Evolutionary conservation across 2,329 filamentous ascomycete genomes (phyloP), one percentile per base, ranked within the genome.

Genomic region (Hypoxylon sp.): DNA sequence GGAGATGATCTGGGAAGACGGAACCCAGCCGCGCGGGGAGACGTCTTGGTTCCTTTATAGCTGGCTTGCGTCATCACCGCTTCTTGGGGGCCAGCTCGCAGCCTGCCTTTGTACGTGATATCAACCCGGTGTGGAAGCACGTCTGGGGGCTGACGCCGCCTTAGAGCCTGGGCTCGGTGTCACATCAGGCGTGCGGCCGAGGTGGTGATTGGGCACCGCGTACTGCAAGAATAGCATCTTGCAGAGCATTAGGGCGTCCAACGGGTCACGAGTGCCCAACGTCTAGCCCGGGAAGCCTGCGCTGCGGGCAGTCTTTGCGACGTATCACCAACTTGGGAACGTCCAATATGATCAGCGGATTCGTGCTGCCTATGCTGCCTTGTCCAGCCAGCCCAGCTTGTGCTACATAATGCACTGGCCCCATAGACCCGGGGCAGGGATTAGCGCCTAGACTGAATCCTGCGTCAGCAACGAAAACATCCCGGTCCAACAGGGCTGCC

Each of bases 161-260:
- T 60, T 8, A 31, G 38, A 20, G 26, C n/a, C 31, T 35, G 31
- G n/a, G 31, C 2, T 7, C n/a, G 42, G 33, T 42, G 52, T 53
- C 17, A 33, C 51, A 52, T 53, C 23, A 17, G 38, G 20, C 38
- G 11, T 49, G 58, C 17, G 45, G n/a, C 33, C 17, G 23, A n/a
- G 24, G 11, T n/a, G 10, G 20, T 49, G 55, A 62, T 62, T 62
- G 55, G 59, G 31, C 10, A 29, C 40, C 41, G 26, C 38, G 31
- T 53, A 13, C 48, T 59, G 51, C 52, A 50, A 26, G 37, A 17
- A 35, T 17, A 7, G 13, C 8, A n/a, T 35, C 31, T 17, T 15
- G 31, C 35, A 40, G 20, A 40, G 20, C 17, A n/a, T n/a, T 40
- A 40, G 35, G 31, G 17, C 35, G 21, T 23, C 20, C 3, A 23